Evolutionary conservation across 441 rosid genomes (phyloP).

Genomic region (Dalechampia spathulata): DNA sequence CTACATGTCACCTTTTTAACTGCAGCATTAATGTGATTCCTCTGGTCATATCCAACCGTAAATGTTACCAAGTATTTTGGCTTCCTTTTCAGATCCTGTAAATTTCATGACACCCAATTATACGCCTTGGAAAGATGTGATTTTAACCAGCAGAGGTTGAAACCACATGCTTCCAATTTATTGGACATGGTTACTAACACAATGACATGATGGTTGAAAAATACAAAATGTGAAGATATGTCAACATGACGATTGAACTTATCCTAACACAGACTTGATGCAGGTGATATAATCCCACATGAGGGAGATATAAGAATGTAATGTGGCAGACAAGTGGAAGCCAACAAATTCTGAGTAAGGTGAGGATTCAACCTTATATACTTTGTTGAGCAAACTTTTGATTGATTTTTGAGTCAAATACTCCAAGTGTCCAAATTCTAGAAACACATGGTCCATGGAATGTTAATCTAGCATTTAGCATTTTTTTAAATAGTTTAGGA

Average conservation of each 20-base stretch:
- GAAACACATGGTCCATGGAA: not conserved
- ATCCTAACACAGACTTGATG: not conserved
- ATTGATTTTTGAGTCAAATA: too few species aligned
- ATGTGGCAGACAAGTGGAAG: too few species aligned
- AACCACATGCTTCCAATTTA: not conserved
- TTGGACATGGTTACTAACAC: not conserved
- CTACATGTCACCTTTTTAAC: conserved; percentile 58
- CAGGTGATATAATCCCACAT: too few species aligned
- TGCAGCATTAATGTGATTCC: conserved; percentile 63
- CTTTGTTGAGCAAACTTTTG: too few species aligned
- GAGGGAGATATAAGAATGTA: too few species aligned
- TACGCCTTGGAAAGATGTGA: not conserved
- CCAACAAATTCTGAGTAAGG: too few species aligned
- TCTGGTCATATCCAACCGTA: conserved; percentile 79
- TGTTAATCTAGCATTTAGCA: not conserved
- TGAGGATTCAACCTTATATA: too few species aligned
- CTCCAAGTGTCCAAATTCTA: not conserved
- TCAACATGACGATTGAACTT: not conserved
- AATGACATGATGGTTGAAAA: not conserved
- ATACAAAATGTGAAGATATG: not conserved
- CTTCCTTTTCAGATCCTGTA: conserved; percentile 61
- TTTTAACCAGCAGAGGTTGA: not conserved
- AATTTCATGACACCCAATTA: conserved; percentile 10
- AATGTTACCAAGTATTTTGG: conserved; percentile 81
- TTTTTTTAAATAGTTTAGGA: not conserved